These are phyloP conservation scores for Wallemia mellicola DNA, from an alignment of 1,284 basidiomycete genomes.

Conservation along the genomic window DNA sequence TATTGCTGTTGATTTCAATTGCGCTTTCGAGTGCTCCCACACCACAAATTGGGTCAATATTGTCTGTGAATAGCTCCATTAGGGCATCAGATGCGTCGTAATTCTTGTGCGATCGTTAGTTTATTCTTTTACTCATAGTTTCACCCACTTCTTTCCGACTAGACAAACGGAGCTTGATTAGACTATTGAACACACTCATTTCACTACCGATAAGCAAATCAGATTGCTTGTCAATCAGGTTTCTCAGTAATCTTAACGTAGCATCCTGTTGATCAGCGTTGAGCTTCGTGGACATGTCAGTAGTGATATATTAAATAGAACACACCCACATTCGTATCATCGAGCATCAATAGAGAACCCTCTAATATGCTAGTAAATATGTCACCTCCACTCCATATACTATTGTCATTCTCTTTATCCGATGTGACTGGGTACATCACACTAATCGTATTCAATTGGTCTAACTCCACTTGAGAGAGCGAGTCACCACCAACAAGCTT, in stretches of 20 bases:
- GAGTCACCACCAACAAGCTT: not conserved
- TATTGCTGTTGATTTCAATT: not conserved
- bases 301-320: conserved; percentile 31
- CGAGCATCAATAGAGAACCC: not conserved
- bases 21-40: conserved; percentile 39
- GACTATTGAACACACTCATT: conserved; percentile 4
- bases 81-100: conserved; percentile 18
- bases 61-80: conserved; percentile 27
- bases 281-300: conserved; percentile 15
- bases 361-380: not conserved
- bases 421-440: not conserved
- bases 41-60: conserved; percentile 48
- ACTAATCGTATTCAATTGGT: not conserved
- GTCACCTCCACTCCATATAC: not conserved
- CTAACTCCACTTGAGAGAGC: not conserved
- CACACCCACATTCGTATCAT: conserved; percentile 27
- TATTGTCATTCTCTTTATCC: not conserved
- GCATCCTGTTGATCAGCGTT: conserved; percentile 1
- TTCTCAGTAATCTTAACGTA: conserved; percentile 4
- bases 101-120: not conserved
- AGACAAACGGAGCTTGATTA: conserved; percentile 6
- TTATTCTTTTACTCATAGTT: not conserved
- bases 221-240: conserved; percentile 8
- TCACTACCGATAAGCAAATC: conserved; percentile 6
- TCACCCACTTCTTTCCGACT: conserved; percentile 4